phyloP scores from a whole-genome alignment of 2,329 filamentous ascomycete genomes.

The Beauveria sp. region DNA sequence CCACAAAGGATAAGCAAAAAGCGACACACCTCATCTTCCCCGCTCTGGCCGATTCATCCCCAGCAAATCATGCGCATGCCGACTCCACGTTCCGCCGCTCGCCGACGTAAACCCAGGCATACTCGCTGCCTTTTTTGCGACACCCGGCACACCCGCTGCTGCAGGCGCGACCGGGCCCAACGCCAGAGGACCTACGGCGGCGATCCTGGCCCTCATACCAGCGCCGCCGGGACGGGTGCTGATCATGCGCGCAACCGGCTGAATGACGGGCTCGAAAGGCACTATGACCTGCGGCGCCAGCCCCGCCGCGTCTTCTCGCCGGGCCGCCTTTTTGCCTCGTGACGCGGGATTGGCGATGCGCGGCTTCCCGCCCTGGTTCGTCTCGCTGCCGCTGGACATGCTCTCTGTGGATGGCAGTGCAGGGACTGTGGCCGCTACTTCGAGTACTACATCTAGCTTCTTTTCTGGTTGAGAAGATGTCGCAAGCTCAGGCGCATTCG shows the following conservation, averaged over 20 bases:
- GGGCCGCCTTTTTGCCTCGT: conserved; percentile 45
- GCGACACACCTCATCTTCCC: not conserved
- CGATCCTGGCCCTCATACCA: not conserved
- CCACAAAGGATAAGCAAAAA: not conserved
- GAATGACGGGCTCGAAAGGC: conserved; percentile 23
- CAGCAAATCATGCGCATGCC: conserved; percentile 60
- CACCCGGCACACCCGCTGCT: not conserved
- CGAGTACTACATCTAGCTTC: not conserved
- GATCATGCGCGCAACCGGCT: not conserved
- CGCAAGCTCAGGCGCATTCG: not conserved
- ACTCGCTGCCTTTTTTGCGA: not conserved
- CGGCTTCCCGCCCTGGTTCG: conserved; percentile 3
- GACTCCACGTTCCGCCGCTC: conserved; percentile 59
- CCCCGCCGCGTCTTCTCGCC: conserved; percentile 43
- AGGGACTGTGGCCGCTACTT: not conserved
- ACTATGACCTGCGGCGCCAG: conserved; percentile 36
- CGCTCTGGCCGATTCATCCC: conserved; percentile 46
- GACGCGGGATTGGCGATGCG: conserved; percentile 40
- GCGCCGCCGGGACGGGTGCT: not conserved
- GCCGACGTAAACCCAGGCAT: conserved; percentile 39
- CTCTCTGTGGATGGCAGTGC: not conserved
- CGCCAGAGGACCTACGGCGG: not conserved
- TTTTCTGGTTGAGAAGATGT: not conserved
- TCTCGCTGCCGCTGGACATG: not conserved
- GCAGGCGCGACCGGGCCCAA: not conserved